Percentiles rank a stretch among this genome's conserved stretches.
These are phyloP conservation scores for Agrocybe chaxingu DNA, from an alignment of 768 basidiomycete genomes.

Conservation along the genomic window DNA sequence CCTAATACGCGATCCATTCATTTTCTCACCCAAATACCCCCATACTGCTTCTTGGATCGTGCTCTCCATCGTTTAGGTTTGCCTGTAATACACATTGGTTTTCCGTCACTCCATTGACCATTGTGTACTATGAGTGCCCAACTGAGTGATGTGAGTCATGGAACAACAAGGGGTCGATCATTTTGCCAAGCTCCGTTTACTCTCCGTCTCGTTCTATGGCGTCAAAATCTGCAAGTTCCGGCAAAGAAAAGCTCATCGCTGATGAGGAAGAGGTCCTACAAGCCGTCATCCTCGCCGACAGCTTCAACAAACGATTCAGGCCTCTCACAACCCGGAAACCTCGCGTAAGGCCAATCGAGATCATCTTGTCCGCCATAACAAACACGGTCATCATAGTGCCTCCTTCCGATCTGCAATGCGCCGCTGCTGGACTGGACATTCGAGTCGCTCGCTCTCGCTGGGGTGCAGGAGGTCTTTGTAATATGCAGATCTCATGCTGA, in stretches of 20 bases:
- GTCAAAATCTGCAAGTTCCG: constrained; percentile 49
- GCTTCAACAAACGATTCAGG: constrained; percentile 90
- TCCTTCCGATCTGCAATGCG: constrained; percentile 92
- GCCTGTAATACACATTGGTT: constrained; percentile 51
- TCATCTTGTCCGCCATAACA: constrained; percentile 13
- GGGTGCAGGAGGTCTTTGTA: constrained; percentile 95
- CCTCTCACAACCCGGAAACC: constrained; percentile 88
- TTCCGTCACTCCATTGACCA: constrained; percentile 15
- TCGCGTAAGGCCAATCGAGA: constrained; percentile 51
- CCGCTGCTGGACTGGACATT: constrained; percentile 95
- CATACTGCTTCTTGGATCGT: constrained; percentile 58
- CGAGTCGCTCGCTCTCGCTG: constrained; percentile 90
- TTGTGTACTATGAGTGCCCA: constrained; percentile 2
- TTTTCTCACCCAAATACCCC: constrained; percentile 52
- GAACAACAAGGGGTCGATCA: constrained; percentile 3
- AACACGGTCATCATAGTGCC: constrained; percentile 51
- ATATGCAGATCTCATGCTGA: constrained; percentile 90
- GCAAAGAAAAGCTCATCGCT: constrained; percentile 63
- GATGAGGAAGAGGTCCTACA: constrained; percentile 87
- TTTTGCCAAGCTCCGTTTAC: constrained; percentile 7
- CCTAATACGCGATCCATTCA: constrained; percentile 68
- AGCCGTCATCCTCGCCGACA: constrained; percentile 94
- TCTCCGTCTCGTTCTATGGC: constrained; percentile 45
- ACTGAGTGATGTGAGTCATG: constrained; percentile 24
- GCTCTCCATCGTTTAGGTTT: constrained; percentile 48